Conservation (phyloP, 2,329 filamentous ascomycete species). For the Geosmithia morbida region DNA sequence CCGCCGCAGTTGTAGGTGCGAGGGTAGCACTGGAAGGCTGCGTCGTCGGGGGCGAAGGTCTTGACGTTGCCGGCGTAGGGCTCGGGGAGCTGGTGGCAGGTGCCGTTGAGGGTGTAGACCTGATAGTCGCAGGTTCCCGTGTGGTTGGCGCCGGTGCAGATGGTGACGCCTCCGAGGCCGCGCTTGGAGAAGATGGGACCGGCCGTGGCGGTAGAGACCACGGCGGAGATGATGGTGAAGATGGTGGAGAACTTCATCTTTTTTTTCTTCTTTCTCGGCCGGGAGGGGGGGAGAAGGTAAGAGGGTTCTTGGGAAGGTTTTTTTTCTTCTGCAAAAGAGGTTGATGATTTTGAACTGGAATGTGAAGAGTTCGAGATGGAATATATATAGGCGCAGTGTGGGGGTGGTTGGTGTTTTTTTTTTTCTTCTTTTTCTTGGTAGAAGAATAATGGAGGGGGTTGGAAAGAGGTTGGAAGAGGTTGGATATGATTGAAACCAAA, state of each 20-base stretch:
- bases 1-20: constrained; percentile 22
- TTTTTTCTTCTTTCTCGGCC: no score
- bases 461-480: no score
- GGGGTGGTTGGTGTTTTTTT: no score
- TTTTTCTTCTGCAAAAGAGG: no score
- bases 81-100: constrained; percentile 28
- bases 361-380: no score
- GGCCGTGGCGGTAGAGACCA: constrained; percentile 8
- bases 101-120: constrained; percentile 22
- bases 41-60: constrained; percentile 37
- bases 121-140: constrained; percentile 30
- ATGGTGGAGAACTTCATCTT: constrained; percentile 15
- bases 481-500: no score
- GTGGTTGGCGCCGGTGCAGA: constrained; percentile 34
- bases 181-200: constrained; percentile 20
- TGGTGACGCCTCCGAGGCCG: constrained; percentile 30
- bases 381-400: no score
- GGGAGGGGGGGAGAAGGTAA: neutral
- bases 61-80: constrained; percentile 24
- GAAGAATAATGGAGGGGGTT: no score
- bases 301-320: no score
- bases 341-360: neutral
- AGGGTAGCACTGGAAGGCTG: constrained; percentile 32
- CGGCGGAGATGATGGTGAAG: constrained; percentile 6
- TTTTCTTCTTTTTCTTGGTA: no score